Evolutionary conservation across 2,329 filamentous ascomycete genomes (phyloP), one percentile per base, ranked within the genome.

Genomic region (Huntiella bhutanensis): DNA sequence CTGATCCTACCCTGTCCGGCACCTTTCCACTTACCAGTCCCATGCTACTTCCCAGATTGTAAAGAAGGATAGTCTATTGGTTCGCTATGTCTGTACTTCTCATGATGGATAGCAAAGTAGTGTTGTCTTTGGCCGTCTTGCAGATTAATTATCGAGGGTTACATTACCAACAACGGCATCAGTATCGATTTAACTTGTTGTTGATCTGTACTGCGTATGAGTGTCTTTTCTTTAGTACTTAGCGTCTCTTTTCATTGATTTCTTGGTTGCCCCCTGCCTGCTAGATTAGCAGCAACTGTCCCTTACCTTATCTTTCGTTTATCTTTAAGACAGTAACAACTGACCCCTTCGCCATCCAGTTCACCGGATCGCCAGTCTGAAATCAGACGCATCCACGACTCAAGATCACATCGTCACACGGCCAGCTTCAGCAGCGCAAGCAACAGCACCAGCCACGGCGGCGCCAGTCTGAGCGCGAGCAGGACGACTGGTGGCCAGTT

Each of bases 301-400:
- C 6, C 22, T 28, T 28, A 10, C 22, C 22, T 28, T 28, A 28
- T 28, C 22, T 28, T 28, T 10, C 22, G 22, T 28, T 2, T 28
- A 28, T 28, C 22, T 28, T 10, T 28, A 28, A 28, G 22, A 28
- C 22, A 28, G 22, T 71, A 60, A 71, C 62, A 62, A 56, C 56
- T 63, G 58, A 69, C 70, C 68, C 67, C 64, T 51, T 55, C 56
- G 57, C 32, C 11, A 12, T 41, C 10, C 58, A 77, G 75, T 58
- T 76, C 71, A 47, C 71, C 73, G 51, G 70, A 68, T 52, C 65
- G 69, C 55, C 64, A 66, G 59, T 57, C 59, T 43, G 67, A 70
- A 62, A 69, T 68, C 58, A 65, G 67, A 53, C 65, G 65, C 55
- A 64, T 67, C 56, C 63, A 67, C 57, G 68, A 70, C 52, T n/a